Base-by-base conservation (phyloP, 257 asterid genomes). In the Haberlea rhodopensis region DNA sequence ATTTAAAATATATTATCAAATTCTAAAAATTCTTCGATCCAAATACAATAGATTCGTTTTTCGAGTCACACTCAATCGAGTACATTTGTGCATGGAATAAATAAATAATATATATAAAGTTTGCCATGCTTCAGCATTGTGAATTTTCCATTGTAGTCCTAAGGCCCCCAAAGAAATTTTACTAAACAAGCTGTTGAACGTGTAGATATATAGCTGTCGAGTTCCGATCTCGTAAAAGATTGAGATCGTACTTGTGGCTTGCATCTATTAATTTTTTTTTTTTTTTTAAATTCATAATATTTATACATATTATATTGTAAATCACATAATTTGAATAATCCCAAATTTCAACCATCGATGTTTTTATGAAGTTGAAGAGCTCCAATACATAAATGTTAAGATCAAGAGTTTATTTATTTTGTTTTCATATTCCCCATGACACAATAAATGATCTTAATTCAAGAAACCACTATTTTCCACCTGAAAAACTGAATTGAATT, bases 191-290 rank as follows among this genome's bases (percentile, higher is more conserved):
- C 59, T 20, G 29, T 45, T 28, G 5, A 22, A 56, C 10, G 49
- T 11, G 1, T 16, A 23, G 53, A 15, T 56, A 19, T 32, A 21
- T 5, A 29, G 28, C 18, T 28, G 8, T 19, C n/a, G 20, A n/a
- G 29, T 21, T 15, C 28, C 49, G n/a, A 37, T 23, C 45, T 63
- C 45, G 65, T 58, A 0, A 29, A 9, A 32, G 37, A 46, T 67
- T 49, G 26, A 73, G 65, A 51, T 60, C 52, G 22, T n/a, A 70
- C 57, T 10, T 65, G 73, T 79, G n/a, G n/a, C n/a, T n/a, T n/a
- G n/a, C n/a, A n/a, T n/a, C n/a, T n/a, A n/a, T 76, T 18, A 83
- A 37, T 77, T 82, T 8, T 77, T 79, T 31, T 65, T 79, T 95
- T 89, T 92, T 8, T 86, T n/a, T n/a, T n/a, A n/a, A n/a, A n/a